Base-by-base conservation (phyloP, 1,139 yeast genomes). In the Zygosaccharomyces pseudobailii region DNA sequence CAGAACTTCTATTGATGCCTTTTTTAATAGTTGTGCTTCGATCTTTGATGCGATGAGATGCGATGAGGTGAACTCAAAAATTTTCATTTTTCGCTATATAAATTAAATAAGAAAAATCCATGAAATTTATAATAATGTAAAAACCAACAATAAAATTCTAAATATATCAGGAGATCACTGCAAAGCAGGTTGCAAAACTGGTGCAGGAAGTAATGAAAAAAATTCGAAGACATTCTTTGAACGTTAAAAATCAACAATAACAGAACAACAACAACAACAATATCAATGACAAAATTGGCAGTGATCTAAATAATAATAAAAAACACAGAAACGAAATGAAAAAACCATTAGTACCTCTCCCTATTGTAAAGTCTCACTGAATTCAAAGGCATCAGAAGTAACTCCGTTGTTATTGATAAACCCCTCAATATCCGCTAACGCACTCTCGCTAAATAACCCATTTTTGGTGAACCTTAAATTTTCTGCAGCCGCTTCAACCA, bases 401-500 rank as follows among this genome's bases (percentile, higher is more conserved):
- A 42, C 46, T 6, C 55, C 56, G 33, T 47, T 40, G 24, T 48
- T 48, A 34, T 57, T 61, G 17, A 64, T 55, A 13, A 65, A 63
- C 55, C 80, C 87, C 58, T 84, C 92, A 34, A 84, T 86, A 57
- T 82, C 85, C 7, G 82, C 79, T 57, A 85, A 67, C 1, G 87
- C 82, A 52, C 78, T 79, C 61, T 84, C 90, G 61, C 84, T 82
- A 63, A 84, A 84, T 50, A 85, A 69, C 4, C 94, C 94, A 54
- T 80, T 79, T 56, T 79, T 84, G 0, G 94, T 85, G 10, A 84
- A 79, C 52, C 90, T 71, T 56, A 80, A 71, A 5, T 89, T 89
- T 59, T 83, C 90, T 6, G 80, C 76, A n/a, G 82, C 83, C 2
- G 90, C 89, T 56, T 84, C 90, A 2, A 74, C 84, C 47, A 79